Base-by-base conservation (phyloP, 139 green algal genomes). In the Edaphochlamys debaryana region DNA sequence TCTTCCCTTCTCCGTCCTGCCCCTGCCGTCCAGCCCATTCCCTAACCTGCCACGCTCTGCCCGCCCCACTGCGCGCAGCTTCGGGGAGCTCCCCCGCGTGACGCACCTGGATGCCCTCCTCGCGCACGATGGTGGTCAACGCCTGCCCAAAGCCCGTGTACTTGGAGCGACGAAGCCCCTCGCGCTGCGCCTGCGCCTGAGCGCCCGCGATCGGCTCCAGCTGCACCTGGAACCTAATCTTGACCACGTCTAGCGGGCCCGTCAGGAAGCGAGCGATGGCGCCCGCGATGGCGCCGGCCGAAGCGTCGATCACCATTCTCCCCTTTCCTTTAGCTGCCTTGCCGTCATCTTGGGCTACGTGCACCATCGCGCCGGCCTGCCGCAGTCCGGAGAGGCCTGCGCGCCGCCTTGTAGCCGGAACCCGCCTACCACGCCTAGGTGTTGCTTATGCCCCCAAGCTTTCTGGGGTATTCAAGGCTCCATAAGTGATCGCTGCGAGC, bases 211-310 rank as follows among this genome's bases (percentile, higher is more conserved):
- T 86, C 11, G 92, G 90, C 80, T 97, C 93, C 20, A 98, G 76
- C 76, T 98, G 95, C 9, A 99, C 94, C 78, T 99, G 96, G 64
- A 98, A 96, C 9, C 96, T 80, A 48, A 99, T 99, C 74, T 99
- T 99, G 13, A 99, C 86, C 0, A 99, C 96, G 84, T 99, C 97
- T 4, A 99, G 88, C 0, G 97, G 97, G 0, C 92, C 94, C 0
- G 98, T 94, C 0, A 94, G 82, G 63, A 98, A 92, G 20, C 97
- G 87, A 0, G 96, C 90, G 0, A 96, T 86, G 25, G 87, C 93
- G 1, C 97, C 97, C 8, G 96, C 93, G 15, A 98, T 73, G 2
- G 95, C 95, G 8, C 97, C 97, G 17, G 96, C 92, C 8, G 83
- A 50, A 5, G 92, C 92, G 82, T 94, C 86, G 6, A 91, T 48